Evolutionary conservation across 148 eudicot genomes (phyloP).

Genomic region (Chenopodium berlandieri): DNA sequence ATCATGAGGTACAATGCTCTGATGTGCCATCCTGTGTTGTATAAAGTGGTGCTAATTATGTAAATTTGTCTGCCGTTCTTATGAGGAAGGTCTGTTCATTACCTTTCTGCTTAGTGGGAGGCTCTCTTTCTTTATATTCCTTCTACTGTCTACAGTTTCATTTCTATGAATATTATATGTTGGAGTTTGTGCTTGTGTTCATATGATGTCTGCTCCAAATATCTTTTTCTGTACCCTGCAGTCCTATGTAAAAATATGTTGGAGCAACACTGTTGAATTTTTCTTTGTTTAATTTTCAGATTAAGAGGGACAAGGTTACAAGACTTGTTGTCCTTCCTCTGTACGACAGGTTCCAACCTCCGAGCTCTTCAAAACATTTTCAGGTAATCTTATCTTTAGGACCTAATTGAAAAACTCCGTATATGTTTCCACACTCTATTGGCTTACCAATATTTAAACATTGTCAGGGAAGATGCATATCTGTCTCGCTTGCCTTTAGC

Average conservation of each 20-base stretch:
- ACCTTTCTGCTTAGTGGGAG: not conserved
- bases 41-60: not conserved
- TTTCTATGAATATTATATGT: not conserved
- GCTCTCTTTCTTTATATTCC: not conserved
- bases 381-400: constrained; percentile 38
- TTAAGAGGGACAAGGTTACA: constrained; percentile 74
- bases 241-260: not conserved
- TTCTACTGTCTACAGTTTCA: too few species aligned
- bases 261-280: constrained; percentile 18
- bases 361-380: constrained; percentile 77
- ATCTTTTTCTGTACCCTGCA: not conserved
- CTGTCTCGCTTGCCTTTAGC: constrained; percentile 79
- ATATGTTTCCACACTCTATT: not conserved
- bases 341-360: constrained; percentile 90
- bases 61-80: too few species aligned
- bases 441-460: constrained; percentile 3
- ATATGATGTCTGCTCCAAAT: not conserved
- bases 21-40: not conserved
- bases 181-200: not conserved
- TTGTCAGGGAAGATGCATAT: constrained; percentile 61
- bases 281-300: constrained; percentile 38
- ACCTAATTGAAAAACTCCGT: not conserved
- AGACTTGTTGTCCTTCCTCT: constrained; percentile 86
- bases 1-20: not conserved
- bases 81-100: not conserved